Evolutionary conservation across 495 filamentous ascomycete genomes (phyloP).

Genomic region (Astrothelium subdiscretum): DNA sequence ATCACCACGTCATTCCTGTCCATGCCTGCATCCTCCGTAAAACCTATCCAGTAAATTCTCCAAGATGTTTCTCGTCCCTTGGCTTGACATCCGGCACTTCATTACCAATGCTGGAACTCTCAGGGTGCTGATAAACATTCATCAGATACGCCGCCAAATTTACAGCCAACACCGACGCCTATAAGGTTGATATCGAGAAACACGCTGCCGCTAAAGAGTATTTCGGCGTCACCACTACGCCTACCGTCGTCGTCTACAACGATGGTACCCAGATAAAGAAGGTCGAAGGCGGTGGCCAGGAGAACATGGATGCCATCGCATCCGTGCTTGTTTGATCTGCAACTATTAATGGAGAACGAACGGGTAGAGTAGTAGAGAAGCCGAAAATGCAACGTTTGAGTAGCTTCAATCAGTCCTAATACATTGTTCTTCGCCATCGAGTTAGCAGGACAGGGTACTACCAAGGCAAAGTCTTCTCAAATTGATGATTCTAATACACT

Average conservation of each 20-base stretch:
- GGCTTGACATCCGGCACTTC: too few species aligned
- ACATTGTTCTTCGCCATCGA: background rate
- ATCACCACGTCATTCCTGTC: background rate
- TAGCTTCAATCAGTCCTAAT: too few species aligned
- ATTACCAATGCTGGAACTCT: too few species aligned
- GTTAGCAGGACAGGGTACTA: background rate
- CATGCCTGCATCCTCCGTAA: background rate
- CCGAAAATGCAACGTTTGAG: too few species aligned
- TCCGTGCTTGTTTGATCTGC: background rate
- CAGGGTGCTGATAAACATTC: background rate
- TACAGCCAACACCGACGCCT: slow-evolving; percentile 16
- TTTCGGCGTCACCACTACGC: slow-evolving; percentile 14
- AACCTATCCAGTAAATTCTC: background rate
- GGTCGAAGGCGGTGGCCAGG: slow-evolving; percentile 13
- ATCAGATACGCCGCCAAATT: slow-evolving; percentile 15
- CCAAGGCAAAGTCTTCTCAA: background rate
- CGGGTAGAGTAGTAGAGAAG: background rate
- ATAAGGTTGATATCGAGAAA: slow-evolving; percentile 17
- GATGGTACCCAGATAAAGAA: slow-evolving; percentile 19
- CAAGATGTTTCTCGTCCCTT: background rate
- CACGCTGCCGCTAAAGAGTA: slow-evolving; percentile 14
- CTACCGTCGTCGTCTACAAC: slow-evolving; percentile 19
- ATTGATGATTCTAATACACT: background rate
- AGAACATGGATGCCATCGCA: slow-evolving; percentile 14
- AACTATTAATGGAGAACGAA: background rate